phyloP scores from a whole-genome alignment of 2,329 filamentous ascomycete genomes.

The Monilinia aucupariae region DNA sequence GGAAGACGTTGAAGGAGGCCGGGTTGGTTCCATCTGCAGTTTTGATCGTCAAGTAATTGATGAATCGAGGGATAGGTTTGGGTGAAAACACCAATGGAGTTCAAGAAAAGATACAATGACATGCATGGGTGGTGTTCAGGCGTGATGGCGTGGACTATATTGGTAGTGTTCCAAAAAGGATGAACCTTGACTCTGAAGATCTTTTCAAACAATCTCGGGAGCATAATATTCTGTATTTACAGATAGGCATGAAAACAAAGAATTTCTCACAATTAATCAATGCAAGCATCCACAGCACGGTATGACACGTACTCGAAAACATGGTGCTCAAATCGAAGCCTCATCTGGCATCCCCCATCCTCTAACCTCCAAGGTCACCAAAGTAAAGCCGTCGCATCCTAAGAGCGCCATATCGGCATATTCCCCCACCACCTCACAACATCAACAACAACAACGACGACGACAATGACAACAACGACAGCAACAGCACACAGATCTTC shows the following conservation, averaged over 20 bases:
- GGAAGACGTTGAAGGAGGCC: conserved; percentile 86
- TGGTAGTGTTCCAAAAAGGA: background rate
- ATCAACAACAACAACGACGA: too few species aligned
- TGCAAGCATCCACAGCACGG: background rate
- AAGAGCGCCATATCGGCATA: too few species aligned
- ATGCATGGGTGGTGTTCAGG: conserved; percentile 8
- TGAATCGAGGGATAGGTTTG: background rate
- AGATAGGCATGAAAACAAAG: background rate
- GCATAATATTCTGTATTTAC: background rate
- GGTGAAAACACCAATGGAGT: background rate
- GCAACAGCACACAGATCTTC: too few species aligned
- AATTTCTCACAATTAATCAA: background rate
- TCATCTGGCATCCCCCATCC: too few species aligned
- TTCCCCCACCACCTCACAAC: too few species aligned
- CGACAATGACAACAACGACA: too few species aligned
- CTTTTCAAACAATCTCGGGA: background rate
- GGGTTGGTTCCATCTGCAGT: conserved; percentile 88
- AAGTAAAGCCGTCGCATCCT: too few species aligned
- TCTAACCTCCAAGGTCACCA: too few species aligned
- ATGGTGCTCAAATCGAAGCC: background rate
- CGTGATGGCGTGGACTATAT: background rate
- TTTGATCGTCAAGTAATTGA: conserved; percentile 59
- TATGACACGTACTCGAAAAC: background rate
- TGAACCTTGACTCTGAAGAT: background rate
- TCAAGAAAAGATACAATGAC: background rate